Percentiles rank a stretch among this genome's conserved stretches.
These are phyloP conservation scores for Blastobotrys muscicola DNA, from an alignment of 805 yeast genomes.

Conservation along the genomic window DNA sequence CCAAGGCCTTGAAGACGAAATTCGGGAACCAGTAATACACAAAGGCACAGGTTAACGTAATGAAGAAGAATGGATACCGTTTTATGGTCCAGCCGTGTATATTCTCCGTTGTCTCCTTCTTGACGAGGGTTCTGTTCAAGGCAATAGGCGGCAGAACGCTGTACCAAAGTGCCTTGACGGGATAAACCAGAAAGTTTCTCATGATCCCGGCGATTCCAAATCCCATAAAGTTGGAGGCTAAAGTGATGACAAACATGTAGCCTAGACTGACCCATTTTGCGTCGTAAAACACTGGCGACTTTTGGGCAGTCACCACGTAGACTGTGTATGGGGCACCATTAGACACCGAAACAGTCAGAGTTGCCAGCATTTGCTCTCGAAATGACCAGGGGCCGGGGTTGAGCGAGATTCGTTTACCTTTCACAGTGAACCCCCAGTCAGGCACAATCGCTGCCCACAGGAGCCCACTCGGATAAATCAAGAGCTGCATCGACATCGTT, in stretches of 20 bases:
- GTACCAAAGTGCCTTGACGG: conserved; percentile 47
- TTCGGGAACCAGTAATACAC: conserved; percentile 53
- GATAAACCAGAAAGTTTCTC: conserved; percentile 48
- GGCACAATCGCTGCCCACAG: conserved; percentile 12
- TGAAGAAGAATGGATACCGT: conserved; percentile 40
- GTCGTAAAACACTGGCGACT: conserved; percentile 9
- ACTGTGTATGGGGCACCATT: conserved; percentile 36
- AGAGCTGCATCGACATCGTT: conserved; percentile 39
- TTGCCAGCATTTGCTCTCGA: conserved; percentile 33
- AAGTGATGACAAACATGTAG: conserved; percentile 42
- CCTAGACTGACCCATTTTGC: conserved; percentile 22
- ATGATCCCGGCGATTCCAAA: conserved; percentile 58
- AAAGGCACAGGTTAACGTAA: conserved; percentile 33
- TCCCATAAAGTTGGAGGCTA: conserved; percentile 55
- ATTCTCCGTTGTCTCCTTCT: conserved; percentile 22
- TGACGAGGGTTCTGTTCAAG: conserved; percentile 35
- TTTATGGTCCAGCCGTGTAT: conserved; percentile 55
- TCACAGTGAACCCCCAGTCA: conserved; percentile 26
- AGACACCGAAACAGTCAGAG: not conserved
- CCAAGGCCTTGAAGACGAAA: conserved; percentile 46
- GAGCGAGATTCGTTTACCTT: conserved; percentile 32
- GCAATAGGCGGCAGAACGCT: conserved; percentile 39
- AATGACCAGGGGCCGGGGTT: conserved; percentile 52
- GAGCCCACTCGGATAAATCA: conserved; percentile 49
- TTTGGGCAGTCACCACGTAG: conserved; percentile 32